Evolutionary conservation across 352 stramenopile species (phyloP).

Genomic region (Phytophthora podocarpi): DNA sequence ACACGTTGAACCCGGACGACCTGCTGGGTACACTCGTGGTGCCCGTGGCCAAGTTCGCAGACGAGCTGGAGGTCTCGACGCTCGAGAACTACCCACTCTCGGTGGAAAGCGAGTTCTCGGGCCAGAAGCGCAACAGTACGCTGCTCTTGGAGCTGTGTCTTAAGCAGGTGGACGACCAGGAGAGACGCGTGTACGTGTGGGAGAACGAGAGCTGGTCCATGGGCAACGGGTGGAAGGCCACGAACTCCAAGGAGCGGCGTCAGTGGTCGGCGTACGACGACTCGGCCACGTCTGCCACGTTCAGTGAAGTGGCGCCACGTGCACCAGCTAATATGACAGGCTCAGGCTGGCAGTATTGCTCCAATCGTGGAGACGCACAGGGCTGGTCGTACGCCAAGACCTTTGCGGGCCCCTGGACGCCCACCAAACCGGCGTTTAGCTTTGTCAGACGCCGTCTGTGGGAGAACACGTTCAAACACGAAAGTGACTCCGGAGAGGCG

Average conservation of each 20-base stretch:
- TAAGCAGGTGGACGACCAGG: slow-evolving; percentile 39
- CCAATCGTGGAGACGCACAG: slow-evolving; percentile 49
- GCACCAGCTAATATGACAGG: slow-evolving; percentile 43
- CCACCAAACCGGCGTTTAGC: slow-evolving; percentile 52
- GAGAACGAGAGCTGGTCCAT: slow-evolving; percentile 72
- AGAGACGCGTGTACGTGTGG: slow-evolving; percentile 54
- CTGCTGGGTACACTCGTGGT: slow-evolving; percentile 62
- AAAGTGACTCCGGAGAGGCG: slow-evolving; percentile 14
- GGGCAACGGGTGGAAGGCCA: slow-evolving; percentile 50
- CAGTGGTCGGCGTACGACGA: slow-evolving; percentile 68
- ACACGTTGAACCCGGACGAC: slow-evolving; percentile 67
- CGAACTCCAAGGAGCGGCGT: slow-evolving; percentile 47
- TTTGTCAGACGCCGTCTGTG: slow-evolving; percentile 73
- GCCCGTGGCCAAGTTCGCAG: slow-evolving; percentile 52
- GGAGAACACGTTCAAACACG: slow-evolving; percentile 63
- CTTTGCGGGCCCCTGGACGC: slow-evolving; percentile 62
- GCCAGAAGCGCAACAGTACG: slow-evolving; percentile 52
- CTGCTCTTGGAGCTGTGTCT: slow-evolving; percentile 66
- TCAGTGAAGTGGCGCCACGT: slow-evolving; percentile 47
- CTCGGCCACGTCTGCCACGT: slow-evolving; percentile 44
- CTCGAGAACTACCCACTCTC: slow-evolving; percentile 60
- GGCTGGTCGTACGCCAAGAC: slow-evolving; percentile 75
- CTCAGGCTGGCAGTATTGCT: slow-evolving; percentile 61
- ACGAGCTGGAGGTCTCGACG: slow-evolving; percentile 46
- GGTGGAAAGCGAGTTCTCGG: slow-evolving; percentile 43